These are phyloP conservation scores for Cornus florida DNA, from an alignment of 148 eudicot species.

Conservation along the genomic window DNA sequence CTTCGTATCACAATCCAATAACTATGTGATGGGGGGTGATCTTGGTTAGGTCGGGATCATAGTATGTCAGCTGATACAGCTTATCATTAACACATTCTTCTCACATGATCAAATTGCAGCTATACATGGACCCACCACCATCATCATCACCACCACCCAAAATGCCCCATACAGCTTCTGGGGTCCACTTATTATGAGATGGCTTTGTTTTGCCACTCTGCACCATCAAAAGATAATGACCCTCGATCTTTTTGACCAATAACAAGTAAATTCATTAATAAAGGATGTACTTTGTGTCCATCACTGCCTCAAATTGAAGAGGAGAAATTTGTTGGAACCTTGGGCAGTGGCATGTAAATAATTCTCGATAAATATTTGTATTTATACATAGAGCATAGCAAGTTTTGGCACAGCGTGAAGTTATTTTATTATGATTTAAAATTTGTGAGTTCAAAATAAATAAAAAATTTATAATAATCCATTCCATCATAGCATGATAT, in stretches of 20 bases:
- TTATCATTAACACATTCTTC: not conserved
- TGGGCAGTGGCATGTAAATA: too few species aligned
- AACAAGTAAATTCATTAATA: not conserved
- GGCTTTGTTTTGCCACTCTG: not conserved
- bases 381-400: too few species aligned
- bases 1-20: not conserved
- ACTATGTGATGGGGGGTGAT: not conserved
- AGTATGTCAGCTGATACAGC: not conserved
- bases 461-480: too few species aligned
- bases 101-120: not conserved
- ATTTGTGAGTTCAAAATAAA: too few species aligned
- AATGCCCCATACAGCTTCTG: not conserved
- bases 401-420: too few species aligned
- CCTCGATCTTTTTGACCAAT: not conserved
- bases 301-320: not conserved
- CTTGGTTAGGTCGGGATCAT: conserved; percentile 2
- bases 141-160: conserved; percentile 3
- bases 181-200: conserved; percentile 3
- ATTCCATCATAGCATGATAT: too few species aligned
- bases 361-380: too few species aligned
- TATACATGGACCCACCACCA: not conserved
- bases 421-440: too few species aligned
- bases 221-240: conserved; percentile 6
- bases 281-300: not conserved
- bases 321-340: too few species aligned